Evolutionary conservation across 2,329 filamentous ascomycete species (phyloP), one percentile per base, ranked within the genome.

Genomic region (Arthroderma uncinatum): DNA sequence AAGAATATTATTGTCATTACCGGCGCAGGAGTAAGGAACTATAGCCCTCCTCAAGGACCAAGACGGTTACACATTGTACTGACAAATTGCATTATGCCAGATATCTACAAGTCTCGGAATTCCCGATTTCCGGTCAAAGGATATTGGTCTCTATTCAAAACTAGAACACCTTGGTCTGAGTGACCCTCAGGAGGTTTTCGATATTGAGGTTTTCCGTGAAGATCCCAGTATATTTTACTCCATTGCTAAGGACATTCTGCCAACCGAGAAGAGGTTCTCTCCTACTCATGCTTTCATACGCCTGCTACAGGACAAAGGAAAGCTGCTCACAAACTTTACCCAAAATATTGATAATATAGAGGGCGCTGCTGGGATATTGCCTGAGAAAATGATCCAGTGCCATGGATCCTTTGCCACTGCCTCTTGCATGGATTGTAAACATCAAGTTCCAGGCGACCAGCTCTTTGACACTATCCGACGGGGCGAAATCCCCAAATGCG

Each of bases 261-360:
- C 92, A 9, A 82, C 83, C 21, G 84, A 85, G 12, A 84, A 88
- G 63, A 84, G 84, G 65, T 95, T 84, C 76, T 90, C 92, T 0
- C 91, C 92, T 0, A 97, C 93, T 0, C 93, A 98, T 76, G 85
- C 86, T 55, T 98, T 98, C 74, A 94, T 98, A 67, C 83, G 84
- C 34, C 79, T 96, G 64, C 80, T 98, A 36, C 88, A 98, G 71
- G 81, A 92, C 64, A 87, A 90, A 70, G 84, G 82, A 62, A 95
- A 95, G 71, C 81, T 98, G 5, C 81, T 96, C 59, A 97, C 91
- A 42, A 96, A 97, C 74, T 98, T 96, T 75, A 95, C 93, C 0
- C 93, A 98, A 70, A 98, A 98, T 71, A 97, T 98, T 67, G 93
- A 98, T 76, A 96, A 96, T 65, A 83, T 96, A 54, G 92, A 98